Base-by-base conservation (phyloP, 2,329 filamentous ascomycete genomes). In the Epichloe scottii region DNA sequence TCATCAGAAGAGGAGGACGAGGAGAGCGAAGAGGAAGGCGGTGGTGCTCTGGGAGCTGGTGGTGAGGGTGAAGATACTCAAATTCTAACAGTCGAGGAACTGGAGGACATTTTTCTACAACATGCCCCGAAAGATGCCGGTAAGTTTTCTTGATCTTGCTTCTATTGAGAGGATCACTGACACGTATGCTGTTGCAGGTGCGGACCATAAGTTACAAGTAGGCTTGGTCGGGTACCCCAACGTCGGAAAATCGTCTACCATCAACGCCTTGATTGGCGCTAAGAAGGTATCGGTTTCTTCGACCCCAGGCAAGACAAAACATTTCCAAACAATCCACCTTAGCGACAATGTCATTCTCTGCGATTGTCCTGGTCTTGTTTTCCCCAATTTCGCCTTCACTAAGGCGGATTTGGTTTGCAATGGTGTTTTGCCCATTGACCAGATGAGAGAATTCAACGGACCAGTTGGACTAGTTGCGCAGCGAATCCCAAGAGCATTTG, bases 211-310 rank as follows among this genome's bases (percentile, higher is more conserved):
- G 67, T 84, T 90, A 4, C 83, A 89, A 57, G 93, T 98, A 58
- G 93, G 93, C 60, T 76, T 98, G 19, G 93, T 98, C 38, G 93
- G 93, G 53, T 98, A 98, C 69, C 93, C 93, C 62, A 98, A 98
- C 71, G 93, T 98, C 56, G 93, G 93, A 71, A 98, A 98, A 72
- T 98, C 94, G 1, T 96, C 90, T 46, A 98, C 93, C 15, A 98
- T 98, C 76, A 98, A 98, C 72, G 91, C 93, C 41, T 79, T 98
- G n/a, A 90, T 97, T 53, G 94, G 94, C 48, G 84, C 93, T 51
- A 98, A 97, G 74, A 98, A 97, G 71, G 93, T 98, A 5, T 97
- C 91, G 0, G 94, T 98, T 39, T 98, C 93, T 15, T 85, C 91
- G 14, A 98, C 93, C 1, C 93, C 93, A 4, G 93, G 93, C 66